Evolutionary conservation across 169 alveolate species (phyloP).

Genomic region (Besnoitia besnoiti): DNA sequence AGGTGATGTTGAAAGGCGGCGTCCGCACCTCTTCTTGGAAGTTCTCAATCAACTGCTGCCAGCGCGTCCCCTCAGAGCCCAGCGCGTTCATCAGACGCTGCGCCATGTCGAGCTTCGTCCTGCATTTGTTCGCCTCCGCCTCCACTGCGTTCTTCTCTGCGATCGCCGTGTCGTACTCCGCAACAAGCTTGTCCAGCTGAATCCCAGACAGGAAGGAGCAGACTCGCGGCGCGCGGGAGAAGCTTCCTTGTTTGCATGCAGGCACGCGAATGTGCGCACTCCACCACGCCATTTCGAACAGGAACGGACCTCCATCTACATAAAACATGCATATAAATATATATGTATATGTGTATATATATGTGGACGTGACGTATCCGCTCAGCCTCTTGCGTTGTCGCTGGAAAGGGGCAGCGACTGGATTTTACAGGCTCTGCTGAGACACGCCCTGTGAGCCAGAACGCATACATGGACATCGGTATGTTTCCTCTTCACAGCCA

Average conservation of each 20-base stretch:
- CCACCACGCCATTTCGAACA: too few relatives aligned
- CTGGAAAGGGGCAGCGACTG: too few relatives aligned
- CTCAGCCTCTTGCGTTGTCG: background rate
- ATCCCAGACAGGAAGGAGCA: background rate
- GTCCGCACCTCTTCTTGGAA: conserved; percentile 77
- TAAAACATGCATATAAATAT: too few relatives aligned
- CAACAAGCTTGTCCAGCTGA: conserved; percentile 62
- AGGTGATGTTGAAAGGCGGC: background rate
- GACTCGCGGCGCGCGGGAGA: too few relatives aligned
- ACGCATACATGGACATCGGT: too few relatives aligned
- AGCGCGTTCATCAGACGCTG: conserved; percentile 92
- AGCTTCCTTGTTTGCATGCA: too few relatives aligned
- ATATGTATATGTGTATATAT: too few relatives aligned
- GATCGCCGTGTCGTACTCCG: conserved; percentile 89
- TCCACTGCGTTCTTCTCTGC: conserved; percentile 93
- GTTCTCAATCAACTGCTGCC: conserved; percentile 91
- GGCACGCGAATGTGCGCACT: too few relatives aligned
- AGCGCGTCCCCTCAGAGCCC: conserved; percentile 93
- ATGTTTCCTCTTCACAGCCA: too few relatives aligned
- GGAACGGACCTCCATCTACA: too few relatives aligned
- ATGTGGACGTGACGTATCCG: background rate
- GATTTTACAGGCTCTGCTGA: too few relatives aligned
- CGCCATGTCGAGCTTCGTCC: conserved; percentile 92
- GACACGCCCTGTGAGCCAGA: too few relatives aligned
- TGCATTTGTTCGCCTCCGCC: conserved; percentile 92